Percentiles rank a stretch among this genome's conserved stretches.
These are phyloP conservation scores for Cajanus cajan DNA, from an alignment of 306 rosid species.

Conservation along the genomic window DNA sequence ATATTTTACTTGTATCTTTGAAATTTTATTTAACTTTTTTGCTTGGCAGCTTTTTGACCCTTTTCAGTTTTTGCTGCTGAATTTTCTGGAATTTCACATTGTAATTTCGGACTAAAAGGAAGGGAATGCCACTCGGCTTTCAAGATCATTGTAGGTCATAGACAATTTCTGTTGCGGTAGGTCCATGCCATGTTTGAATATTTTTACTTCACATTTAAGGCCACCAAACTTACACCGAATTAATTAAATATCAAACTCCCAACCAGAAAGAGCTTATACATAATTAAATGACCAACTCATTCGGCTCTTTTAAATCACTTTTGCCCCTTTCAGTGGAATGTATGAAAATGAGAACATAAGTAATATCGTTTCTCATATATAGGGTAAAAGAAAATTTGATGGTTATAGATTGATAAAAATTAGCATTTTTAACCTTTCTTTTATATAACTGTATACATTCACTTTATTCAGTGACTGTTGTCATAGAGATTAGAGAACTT, in stretches of 20 bases:
- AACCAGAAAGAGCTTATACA: not conserved
- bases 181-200: not conserved
- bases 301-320: not conserved
- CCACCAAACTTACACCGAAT: not conserved
- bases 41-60: not conserved
- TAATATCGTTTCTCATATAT: not conserved
- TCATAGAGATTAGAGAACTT: not conserved
- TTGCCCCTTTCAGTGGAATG: not conserved
- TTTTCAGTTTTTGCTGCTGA: not conserved
- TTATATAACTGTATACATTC: not conserved
- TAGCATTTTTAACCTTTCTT: not conserved
- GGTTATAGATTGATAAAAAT: not conserved
- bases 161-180: conserved; percentile 6
- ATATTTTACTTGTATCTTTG: conserved; percentile 18
- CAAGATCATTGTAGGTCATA: not conserved
- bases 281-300: not conserved
- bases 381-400: not conserved
- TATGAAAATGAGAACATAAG: not conserved
- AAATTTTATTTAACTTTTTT: not conserved
- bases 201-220: not conserved
- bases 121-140: not conserved
- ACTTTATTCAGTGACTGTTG: conserved; percentile 2
- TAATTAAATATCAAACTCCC: not conserved
- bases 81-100: conserved; percentile 10
- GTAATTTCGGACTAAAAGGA: not conserved